Percentiles rank a stretch among this genome's conserved stretches.
Evolutionary conservation across 768 basidiomycete genomes (phyloP).

Genomic region (Holtermannia corniformis): DNA sequence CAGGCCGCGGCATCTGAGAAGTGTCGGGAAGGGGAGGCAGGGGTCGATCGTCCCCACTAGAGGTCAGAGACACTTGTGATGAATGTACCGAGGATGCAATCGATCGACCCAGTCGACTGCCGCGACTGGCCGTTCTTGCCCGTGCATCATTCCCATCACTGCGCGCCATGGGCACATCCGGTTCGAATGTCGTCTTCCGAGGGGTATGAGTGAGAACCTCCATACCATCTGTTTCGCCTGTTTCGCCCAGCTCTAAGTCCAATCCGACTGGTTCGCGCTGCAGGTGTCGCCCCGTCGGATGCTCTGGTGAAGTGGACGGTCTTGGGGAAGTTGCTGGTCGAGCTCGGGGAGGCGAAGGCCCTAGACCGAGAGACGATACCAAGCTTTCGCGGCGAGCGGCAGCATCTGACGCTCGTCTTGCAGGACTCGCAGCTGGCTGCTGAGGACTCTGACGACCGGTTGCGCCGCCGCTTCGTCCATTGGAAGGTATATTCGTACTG

Average conservation of each 20-base stretch:
- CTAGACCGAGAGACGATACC: too few relatives aligned
- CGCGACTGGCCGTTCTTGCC: not conserved
- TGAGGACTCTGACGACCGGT: too few relatives aligned
- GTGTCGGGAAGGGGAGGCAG: slow-evolving; percentile 19
- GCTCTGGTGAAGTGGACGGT: too few relatives aligned
- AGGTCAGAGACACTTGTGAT: not conserved
- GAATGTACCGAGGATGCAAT: not conserved
- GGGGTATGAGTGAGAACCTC: not conserved
- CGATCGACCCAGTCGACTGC: not conserved
- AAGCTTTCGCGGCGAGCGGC: too few relatives aligned
- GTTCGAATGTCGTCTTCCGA: not conserved
- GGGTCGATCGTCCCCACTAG: not conserved
- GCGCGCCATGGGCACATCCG: too few relatives aligned
- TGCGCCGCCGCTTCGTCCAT: too few relatives aligned
- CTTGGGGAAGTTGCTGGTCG: too few relatives aligned
- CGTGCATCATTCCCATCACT: not conserved
- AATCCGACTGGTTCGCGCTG: not conserved
- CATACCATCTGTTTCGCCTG: not conserved
- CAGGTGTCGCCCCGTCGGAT: too few relatives aligned
- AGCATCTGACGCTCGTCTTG: too few relatives aligned
- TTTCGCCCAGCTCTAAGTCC: not conserved
- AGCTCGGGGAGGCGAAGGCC: too few relatives aligned
- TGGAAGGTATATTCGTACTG: too few relatives aligned
- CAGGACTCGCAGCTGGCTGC: too few relatives aligned
- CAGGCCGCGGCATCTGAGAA: slow-evolving; percentile 1